A percentile compares a stretch with the other conserved stretches of the same genome.
Conservation (phyloP, 202 grass and related monocot genomes). For the Hordeum pubiflorum region DNA sequence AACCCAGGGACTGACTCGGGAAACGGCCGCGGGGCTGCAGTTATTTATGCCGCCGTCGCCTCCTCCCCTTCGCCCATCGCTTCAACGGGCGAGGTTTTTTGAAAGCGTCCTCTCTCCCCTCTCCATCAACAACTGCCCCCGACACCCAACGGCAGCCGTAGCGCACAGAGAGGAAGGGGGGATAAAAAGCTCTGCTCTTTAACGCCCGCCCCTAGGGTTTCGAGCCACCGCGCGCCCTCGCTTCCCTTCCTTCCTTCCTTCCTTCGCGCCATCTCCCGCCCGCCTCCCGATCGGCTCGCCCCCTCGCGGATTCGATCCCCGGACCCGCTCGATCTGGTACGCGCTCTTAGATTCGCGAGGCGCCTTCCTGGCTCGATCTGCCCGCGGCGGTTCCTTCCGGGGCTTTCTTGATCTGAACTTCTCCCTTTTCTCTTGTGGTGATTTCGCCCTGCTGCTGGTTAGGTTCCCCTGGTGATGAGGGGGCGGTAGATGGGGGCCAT, state of each 20-base stretch:
- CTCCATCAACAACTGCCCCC: constrained; percentile 19
- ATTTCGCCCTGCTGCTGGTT: constrained; percentile 21
- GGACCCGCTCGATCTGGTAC: constrained; percentile 39
- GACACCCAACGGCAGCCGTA: constrained; percentile 14
- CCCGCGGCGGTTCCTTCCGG: neutral
- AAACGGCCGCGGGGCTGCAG: neutral
- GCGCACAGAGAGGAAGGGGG: neutral
- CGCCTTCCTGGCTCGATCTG: constrained; percentile 38
- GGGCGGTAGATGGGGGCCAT: constrained; percentile 34
- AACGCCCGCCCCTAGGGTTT: constrained; percentile 62
- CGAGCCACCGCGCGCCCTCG: constrained; percentile 17
- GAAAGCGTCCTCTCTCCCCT: constrained; percentile 19
- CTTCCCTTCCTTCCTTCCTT: constrained; percentile 21
- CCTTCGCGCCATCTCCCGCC: constrained; percentile 41
- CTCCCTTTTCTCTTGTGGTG: neutral
- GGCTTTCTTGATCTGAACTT: constrained; percentile 28
- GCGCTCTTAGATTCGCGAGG: constrained; percentile 35
- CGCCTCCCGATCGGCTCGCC: constrained; percentile 23
- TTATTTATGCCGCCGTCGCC: neutral
- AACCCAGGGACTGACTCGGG: neutral
- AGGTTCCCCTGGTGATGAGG: constrained; percentile 21
- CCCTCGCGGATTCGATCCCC: constrained; percentile 30
- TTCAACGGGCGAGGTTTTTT: constrained; percentile 23
- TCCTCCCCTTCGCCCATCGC: neutral
- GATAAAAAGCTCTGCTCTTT: constrained; percentile 38